phyloP scores from a whole-genome alignment of 1,139 yeast species.

The Pichia norvegensis region DNA sequence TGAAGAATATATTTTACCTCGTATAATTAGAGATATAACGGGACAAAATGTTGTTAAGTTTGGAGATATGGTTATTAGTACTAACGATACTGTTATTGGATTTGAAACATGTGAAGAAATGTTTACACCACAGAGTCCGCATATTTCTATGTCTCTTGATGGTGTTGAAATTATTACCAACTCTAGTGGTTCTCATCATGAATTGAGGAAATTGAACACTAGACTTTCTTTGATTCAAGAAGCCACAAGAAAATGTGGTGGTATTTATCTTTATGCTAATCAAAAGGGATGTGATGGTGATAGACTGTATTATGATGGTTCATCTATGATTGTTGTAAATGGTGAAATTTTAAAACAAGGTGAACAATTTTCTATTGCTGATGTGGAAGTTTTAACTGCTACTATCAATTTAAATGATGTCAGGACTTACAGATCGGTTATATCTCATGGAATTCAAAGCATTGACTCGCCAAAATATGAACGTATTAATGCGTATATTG shows the following conservation, averaged over 20 bases:
- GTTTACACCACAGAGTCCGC: conserved; percentile 94
- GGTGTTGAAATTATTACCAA: conserved; percentile 96
- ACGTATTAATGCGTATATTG: conserved; percentile 53
- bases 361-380: conserved; percentile 76
- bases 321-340: conserved; percentile 88
- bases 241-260: conserved; percentile 95
- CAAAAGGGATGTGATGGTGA: conserved; percentile 99
- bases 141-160: conserved; percentile 81
- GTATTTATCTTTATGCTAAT: conserved; percentile 85
- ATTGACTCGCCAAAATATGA: conserved; percentile 49
- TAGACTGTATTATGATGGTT: conserved; percentile 91
- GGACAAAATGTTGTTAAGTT: conserved; percentile 63
- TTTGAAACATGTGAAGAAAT: conserved; percentile 97
- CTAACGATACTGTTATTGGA: conserved; percentile 82
- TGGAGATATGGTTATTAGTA: conserved; percentile 85
- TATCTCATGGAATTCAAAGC: conserved; percentile 77
- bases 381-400: conserved; percentile 89
- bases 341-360: conserved; percentile 92
- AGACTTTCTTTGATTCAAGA: conserved; percentile 78
- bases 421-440: conserved; percentile 63
- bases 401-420: conserved; percentile 92
- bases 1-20: conserved; percentile 68
- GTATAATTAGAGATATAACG: conserved; percentile 50
- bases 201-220: conserved; percentile 78
- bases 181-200: conserved; percentile 95